Evolutionary conservation across 495 filamentous ascomycete species (phyloP), one percentile per base, ranked within the genome.

Genomic region (Melanomma pulvis-pyrius): DNA sequence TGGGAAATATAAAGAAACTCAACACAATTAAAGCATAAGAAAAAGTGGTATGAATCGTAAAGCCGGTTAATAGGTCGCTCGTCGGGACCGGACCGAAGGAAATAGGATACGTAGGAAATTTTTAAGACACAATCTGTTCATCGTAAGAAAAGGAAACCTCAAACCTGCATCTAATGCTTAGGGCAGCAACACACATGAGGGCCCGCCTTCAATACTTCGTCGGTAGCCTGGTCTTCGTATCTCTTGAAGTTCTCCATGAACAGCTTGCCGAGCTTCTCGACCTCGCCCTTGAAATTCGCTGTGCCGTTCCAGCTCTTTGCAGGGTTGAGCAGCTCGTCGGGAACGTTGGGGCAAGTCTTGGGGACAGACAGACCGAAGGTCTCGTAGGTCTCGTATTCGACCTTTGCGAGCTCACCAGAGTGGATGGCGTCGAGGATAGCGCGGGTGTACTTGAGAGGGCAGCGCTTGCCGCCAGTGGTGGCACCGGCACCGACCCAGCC

Each of bases 211-310:
- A 88, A 84, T 63, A 92, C 92, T 58, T 96, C 93, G 60, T 82
- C 79, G 34, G 93, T 96, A 25, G 93, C 93, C 79, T 96, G 84
- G 67, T 88, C 88, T 67, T 86, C 80, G 82, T 96, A 98, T 82
- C 94, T 96, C 82, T 92, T 87, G 83, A 98, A 98, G 83, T 98
- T 98, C 81, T 97, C 90, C 74, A 88, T 85, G 84, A 98, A 98
- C 58, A 98, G 83, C 51, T 72, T 78, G 65, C 87, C 94, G 6
- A 98, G 86, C 82, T 96, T 97, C 74, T 79, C 89, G 52, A 97
- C 94, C 78, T 97, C 93, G 36, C 84, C 80, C 72, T 84, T 82
- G 87, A 97, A 98, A 76, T 86, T 86, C 55, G 89, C 84, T 36
- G 82, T 81, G 48, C 88, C 90, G 52, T 87, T 94, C 94, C 94